Evolutionary conservation across 169 alveolate species (phyloP), one percentile per base, ranked within the genome.

Genomic region (Plasmodium malariae): DNA sequence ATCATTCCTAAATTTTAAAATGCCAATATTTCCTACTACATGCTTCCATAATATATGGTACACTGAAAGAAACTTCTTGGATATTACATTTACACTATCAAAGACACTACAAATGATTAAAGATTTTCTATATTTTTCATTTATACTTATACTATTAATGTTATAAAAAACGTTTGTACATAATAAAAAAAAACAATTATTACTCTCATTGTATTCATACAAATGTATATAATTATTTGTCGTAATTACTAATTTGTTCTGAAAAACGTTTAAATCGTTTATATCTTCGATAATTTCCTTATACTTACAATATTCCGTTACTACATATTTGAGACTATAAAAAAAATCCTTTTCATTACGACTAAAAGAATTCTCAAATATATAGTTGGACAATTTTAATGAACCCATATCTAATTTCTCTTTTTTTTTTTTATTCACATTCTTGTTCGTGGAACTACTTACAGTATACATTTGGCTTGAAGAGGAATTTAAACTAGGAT

Each of bases 211-310:
- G 37, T 83, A 83, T 36, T 60, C 67, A 60, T 83, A 83, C 12
- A 83, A 14, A 43, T 32, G 40, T 21, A 83, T 40, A 28, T 83
- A 65, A 48, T 40, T 67, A 21, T 36, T 51, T 32, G 91, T 67
- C 11, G 45, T 57, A n/a, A 54, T 37, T 40, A 83, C 28, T 24
- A 83, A 24, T 83, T 67, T 83, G 49, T 83, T 67, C 51, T 83
- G 85, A 83, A 51, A 60, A 26, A 68, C 70, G 14, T 49, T 21
- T 32, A 83, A 5, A 43, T 65, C 72, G 19, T 67, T 65, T 49
- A 83, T 83, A 17, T 67, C 32, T 83, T 83, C 91, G 3, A 32
- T 19, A 14, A 48, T 83, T 48, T 65, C 71, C 5, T 14, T 30
- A 32, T 54, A 49, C 2, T n/a, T 51, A 60, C 34, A 70, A 43